Conservation (phyloP, 2,329 filamentous ascomycete species). For the Colletotrichum sp. region DNA sequence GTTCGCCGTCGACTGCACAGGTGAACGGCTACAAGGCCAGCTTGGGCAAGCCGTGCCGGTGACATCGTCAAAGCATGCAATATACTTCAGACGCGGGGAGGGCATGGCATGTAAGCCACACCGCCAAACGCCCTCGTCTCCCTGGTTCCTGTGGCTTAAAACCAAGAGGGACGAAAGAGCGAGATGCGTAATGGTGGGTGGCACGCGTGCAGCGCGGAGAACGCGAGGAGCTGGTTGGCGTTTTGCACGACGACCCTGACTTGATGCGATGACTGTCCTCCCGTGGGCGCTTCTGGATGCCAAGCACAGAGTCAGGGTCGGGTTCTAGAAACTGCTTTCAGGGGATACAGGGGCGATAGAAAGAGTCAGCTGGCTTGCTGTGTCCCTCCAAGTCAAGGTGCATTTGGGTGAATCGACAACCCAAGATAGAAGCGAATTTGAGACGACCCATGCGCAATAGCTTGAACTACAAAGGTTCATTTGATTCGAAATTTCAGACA, state of each 20-base stretch:
- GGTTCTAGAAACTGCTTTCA: not conserved
- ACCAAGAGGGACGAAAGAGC: not conserved
- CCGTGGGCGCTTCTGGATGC: not conserved
- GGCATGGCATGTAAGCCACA: not conserved
- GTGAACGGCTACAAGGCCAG: not conserved
- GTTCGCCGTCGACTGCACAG: not conserved
- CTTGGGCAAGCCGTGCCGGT: not conserved
- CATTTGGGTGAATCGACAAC: not conserved
- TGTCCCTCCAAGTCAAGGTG: not conserved
- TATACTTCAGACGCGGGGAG: not conserved
- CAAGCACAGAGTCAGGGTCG: not conserved
- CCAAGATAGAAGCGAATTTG: not conserved
- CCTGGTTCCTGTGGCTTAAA: not conserved
- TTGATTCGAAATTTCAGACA: not conserved
- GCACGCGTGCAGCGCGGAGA: not conserved
- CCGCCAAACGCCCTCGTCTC: not conserved
- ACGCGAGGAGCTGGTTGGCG: not conserved
- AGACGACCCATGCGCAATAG: not conserved
- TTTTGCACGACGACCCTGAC: not conserved
- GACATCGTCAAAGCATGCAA: not conserved
- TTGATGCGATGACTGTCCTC: not conserved
- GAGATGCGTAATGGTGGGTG: not conserved
- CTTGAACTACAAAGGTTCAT: not conserved
- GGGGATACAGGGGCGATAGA: not conserved
- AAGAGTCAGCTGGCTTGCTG: not conserved